Conservation (phyloP, 2,329 filamentous ascomycete genomes). For the Daldinia sp. region DNA sequence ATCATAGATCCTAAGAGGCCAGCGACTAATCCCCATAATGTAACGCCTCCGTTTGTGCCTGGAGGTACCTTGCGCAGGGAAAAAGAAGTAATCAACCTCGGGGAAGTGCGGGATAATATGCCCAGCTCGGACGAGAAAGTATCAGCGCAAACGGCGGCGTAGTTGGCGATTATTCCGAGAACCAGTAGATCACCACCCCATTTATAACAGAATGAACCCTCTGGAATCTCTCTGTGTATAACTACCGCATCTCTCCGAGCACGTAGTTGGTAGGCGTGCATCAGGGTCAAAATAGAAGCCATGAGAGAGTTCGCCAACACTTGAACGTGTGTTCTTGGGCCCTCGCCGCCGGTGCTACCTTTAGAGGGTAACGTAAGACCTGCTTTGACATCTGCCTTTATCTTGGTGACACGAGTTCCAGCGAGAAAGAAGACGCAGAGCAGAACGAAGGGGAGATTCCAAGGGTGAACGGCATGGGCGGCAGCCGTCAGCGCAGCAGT, state of each 20-base stretch:
- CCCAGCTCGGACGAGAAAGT: constrained; percentile 96
- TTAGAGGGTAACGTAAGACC: constrained; percentile 81
- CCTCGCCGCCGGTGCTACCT: constrained; percentile 81
- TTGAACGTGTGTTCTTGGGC: constrained; percentile 85
- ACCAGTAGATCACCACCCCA: constrained; percentile 73
- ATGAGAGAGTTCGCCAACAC: constrained; percentile 88
- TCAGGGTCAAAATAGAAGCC: constrained; percentile 73
- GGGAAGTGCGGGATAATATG: constrained; percentile 81
- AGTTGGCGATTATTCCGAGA: constrained; percentile 80
- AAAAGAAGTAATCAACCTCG: constrained; percentile 87
- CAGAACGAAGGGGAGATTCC: constrained; percentile 89
- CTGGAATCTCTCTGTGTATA: constrained; percentile 47
- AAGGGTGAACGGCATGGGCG: constrained; percentile 91
- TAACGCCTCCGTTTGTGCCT: constrained; percentile 95
- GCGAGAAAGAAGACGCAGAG: constrained; percentile 88
- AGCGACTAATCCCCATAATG: constrained; percentile 76
- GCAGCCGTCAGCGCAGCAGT: constrained; percentile 79
- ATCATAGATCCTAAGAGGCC: constrained; percentile 81
- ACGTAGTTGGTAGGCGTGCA: constrained; percentile 71
- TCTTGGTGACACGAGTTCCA: constrained; percentile 85
- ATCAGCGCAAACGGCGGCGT: constrained; percentile 91
- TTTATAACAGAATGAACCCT: constrained; percentile 65
- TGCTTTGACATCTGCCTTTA: constrained; percentile 89
- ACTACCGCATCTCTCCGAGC: constrained; percentile 59
- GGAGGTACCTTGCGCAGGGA: constrained; percentile 82